Evolutionary conservation across 495 filamentous ascomycete species (phyloP), one percentile per base, ranked within the genome.

Genomic region (Choiromyces venosus): DNA sequence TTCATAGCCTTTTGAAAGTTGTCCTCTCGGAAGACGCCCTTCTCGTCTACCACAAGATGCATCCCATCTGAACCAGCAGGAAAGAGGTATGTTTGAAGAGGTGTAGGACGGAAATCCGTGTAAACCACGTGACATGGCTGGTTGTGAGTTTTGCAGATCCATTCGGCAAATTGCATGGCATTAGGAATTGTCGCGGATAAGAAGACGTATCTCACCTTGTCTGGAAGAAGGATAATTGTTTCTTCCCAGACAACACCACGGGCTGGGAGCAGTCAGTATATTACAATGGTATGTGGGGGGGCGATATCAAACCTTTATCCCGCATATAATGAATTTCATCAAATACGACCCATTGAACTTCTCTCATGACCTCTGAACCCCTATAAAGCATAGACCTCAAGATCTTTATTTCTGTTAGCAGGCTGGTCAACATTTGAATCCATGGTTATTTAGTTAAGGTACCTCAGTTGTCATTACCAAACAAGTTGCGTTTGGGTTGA

Each of bases 251-350:
- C 95, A 14, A 99, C 95, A 84, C 95, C 95, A 82, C 95, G 89
- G 74, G 89, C 87, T 86, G 79, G 40, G 65, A 66, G 73, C 52
- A 56, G 56, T 74, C 21, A 77, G 40, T 71, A 69, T 66, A 77
- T 73, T 71, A 42, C 68, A 61, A 42, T 67, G 38, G 25, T 73
- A 33, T 46, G 16, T 65, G 21, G 35, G 21, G 42, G 29, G 73
- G 40, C 37, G 37, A 73, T 71, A 7, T 79, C 80, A 72, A 80
- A 86, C 85, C 84, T 80, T 93, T 92, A 84, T 99, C 95, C 77
- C 95, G 87, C 91, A 99, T 89, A 85, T 98, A 99, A 83, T 99
- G 95, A 67, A 99, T 96, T 83, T 99, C 95, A 82, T 99, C 95
- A 77, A 99, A 99, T 5, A 98, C 84, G 12, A 99, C 96, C 95